Evolutionary conservation across 768 basidiomycete species (phyloP).

Genomic region (Collybiopsis luxurians): DNA sequence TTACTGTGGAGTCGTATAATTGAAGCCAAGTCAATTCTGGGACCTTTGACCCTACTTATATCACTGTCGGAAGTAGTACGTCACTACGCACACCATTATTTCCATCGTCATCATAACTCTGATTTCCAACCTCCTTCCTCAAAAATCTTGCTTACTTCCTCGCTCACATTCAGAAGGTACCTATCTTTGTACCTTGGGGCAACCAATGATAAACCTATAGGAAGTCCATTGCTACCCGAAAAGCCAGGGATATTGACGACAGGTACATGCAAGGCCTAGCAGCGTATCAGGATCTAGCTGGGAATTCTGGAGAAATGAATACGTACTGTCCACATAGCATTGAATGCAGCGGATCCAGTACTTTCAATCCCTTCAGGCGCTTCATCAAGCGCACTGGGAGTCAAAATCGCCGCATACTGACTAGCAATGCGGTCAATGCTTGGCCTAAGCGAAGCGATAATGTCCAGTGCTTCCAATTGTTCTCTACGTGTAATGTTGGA

Average conservation of each 20-base stretch:
- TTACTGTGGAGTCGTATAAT: too few species aligned
- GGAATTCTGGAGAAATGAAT: background rate
- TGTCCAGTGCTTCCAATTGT: slow-evolving; percentile 13
- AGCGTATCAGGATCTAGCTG: background rate
- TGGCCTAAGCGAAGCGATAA: slow-evolving; percentile 12
- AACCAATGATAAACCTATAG: slow-evolving; percentile 15
- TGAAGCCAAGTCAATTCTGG: too few species aligned
- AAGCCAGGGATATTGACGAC: slow-evolving; percentile 17
- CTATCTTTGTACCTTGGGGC: slow-evolving; percentile 12
- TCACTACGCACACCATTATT: too few species aligned
- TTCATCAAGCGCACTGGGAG: slow-evolving; percentile 12
- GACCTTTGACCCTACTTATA: too few species aligned
- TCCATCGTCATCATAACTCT: background rate
- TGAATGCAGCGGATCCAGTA: slow-evolving; percentile 12
- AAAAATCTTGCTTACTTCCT: slow-evolving; percentile 12
- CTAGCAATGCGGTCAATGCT: slow-evolving; percentile 13
- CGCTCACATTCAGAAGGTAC: slow-evolving; percentile 9
- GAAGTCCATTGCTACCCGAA: slow-evolving; percentile 13
- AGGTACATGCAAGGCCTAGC: slow-evolving; percentile 15
- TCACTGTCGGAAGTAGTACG: too few species aligned
- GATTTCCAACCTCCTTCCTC: slow-evolving; percentile 13
- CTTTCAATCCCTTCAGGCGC: slow-evolving; percentile 12
- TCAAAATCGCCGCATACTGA: slow-evolving; percentile 12
- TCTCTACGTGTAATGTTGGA: slow-evolving; percentile 3
- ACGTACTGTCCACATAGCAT: slow-evolving; percentile 17